Conservation (phyloP, 1,284 basidiomycete genomes). For the Boletellus deceptivus region DNA sequence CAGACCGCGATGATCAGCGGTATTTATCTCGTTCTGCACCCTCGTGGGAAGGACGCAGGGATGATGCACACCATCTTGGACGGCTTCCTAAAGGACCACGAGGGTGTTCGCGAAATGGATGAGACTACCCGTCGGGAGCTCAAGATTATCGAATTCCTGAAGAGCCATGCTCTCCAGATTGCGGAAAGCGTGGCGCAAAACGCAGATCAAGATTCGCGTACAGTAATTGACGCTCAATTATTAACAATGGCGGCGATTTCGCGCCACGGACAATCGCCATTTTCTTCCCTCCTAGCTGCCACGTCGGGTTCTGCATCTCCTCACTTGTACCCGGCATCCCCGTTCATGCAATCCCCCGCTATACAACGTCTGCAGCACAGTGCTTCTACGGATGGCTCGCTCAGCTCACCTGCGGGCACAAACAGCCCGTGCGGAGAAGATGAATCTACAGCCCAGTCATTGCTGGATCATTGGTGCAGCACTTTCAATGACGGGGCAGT, state of each 20-base stretch:
- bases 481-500: conserved; percentile 63
- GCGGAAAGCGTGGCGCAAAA: conserved; percentile 36
- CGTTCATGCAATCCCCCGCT: conserved; percentile 50
- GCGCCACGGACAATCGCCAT: conserved; percentile 32
- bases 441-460: conserved; percentile 68
- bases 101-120: conserved; percentile 67
- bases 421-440: conserved; percentile 72
- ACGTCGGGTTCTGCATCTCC: conserved; percentile 29
- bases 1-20: conserved; percentile 85
- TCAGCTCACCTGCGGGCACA: conserved; percentile 52
- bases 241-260: conserved; percentile 44
- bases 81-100: conserved; percentile 71
- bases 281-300: conserved; percentile 38
- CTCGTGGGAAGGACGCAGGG: conserved; percentile 61
- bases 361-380: conserved; percentile 62
- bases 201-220: conserved; percentile 20
- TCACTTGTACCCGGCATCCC: conserved; percentile 28
- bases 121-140: conserved; percentile 78
- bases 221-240: conserved; percentile 40
- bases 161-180: conserved; percentile 57
- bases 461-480: conserved; percentile 80
- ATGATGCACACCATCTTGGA: conserved; percentile 78
- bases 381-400: conserved; percentile 40
- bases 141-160: conserved; percentile 78
- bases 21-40: conserved; percentile 78